These are phyloP conservation scores for Mycena galopus DNA, from an alignment of 768 basidiomycete species.

Conservation along the genomic window DNA sequence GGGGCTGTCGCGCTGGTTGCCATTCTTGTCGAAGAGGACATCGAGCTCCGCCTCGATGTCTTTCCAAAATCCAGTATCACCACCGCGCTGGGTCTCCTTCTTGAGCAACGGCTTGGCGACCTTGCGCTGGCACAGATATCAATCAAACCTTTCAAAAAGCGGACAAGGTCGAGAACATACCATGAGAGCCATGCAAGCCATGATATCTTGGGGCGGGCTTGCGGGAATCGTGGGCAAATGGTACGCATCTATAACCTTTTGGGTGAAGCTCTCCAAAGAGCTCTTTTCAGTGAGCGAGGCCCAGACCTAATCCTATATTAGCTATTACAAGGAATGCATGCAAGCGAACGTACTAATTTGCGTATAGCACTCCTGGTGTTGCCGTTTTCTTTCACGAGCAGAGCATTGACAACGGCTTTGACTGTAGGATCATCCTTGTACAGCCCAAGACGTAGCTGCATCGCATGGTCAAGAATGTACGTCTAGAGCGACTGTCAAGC, in stretches of 20 bases:
- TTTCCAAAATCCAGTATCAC: not conserved
- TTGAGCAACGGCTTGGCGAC: not conserved
- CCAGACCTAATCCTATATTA: not conserved
- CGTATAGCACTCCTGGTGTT: not conserved
- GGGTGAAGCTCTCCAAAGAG: not conserved
- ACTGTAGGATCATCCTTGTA: conserved; percentile 8
- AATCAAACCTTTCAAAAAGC: not conserved
- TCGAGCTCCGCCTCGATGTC: not conserved
- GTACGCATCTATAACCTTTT: not conserved
- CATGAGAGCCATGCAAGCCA: conserved; percentile 1
- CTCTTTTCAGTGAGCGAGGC: not conserved
- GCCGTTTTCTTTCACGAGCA: not conserved
- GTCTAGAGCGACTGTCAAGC: not conserved
- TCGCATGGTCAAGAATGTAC: conserved; percentile 5
- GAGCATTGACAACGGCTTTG: not conserved
- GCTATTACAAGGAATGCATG: too few relatives aligned
- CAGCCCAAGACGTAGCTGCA: not conserved
- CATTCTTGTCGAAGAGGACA: not conserved
- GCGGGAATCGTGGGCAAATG: not conserved
- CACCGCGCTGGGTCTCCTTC: not conserved
- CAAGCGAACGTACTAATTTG: not conserved
- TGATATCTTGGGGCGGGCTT: not conserved
- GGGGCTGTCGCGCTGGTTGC: not conserved
- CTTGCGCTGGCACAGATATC: not conserved
- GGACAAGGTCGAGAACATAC: not conserved